These are phyloP conservation scores for Clavariopsis aquatica DNA, from an alignment of 495 filamentous ascomycete genomes.

Conservation along the genomic window DNA sequence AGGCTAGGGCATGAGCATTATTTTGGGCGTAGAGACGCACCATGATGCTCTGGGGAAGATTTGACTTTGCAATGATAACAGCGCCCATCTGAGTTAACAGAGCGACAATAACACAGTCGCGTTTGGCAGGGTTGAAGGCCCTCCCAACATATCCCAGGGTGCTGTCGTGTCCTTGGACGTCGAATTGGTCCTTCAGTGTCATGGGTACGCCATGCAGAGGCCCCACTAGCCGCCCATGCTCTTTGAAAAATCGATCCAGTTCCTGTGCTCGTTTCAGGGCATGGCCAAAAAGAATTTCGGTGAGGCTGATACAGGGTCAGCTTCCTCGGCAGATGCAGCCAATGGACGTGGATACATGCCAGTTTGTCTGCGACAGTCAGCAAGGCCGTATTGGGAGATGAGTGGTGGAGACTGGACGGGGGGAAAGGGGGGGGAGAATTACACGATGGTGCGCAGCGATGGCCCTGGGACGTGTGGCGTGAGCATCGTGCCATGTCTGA, in stretches of 20 bases:
- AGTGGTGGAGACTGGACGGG: neutral
- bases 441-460: slow-evolving; percentile 28
- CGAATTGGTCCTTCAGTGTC: slow-evolving; percentile 41
- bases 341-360: slow-evolving; percentile 17
- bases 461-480: slow-evolving; percentile 31
- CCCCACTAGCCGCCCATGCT: slow-evolving; percentile 35
- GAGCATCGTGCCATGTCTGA: slow-evolving; percentile 22
- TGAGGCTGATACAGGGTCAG: slow-evolving; percentile 24
- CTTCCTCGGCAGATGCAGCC: neutral
- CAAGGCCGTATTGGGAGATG: neutral
- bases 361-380: slow-evolving; percentile 35
- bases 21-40: slow-evolving; percentile 41
- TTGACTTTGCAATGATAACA: slow-evolving; percentile 46
- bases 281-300: slow-evolving; percentile 39
- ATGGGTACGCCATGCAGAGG: slow-evolving; percentile 40
- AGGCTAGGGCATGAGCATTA: neutral
- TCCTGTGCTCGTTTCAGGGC: slow-evolving; percentile 26
- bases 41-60: slow-evolving; percentile 47
- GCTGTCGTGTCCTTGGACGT: slow-evolving; percentile 38
- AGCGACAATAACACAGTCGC: slow-evolving; percentile 44
- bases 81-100: slow-evolving; percentile 52
- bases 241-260: slow-evolving; percentile 33
- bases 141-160: slow-evolving; percentile 40
- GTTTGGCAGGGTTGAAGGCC: slow-evolving; percentile 32
- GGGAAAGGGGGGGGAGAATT: slow-evolving; percentile 8